Conservation (phyloP, 2,329 filamentous ascomycete genomes). For the Rhytidhysteron rufulum region DNA sequence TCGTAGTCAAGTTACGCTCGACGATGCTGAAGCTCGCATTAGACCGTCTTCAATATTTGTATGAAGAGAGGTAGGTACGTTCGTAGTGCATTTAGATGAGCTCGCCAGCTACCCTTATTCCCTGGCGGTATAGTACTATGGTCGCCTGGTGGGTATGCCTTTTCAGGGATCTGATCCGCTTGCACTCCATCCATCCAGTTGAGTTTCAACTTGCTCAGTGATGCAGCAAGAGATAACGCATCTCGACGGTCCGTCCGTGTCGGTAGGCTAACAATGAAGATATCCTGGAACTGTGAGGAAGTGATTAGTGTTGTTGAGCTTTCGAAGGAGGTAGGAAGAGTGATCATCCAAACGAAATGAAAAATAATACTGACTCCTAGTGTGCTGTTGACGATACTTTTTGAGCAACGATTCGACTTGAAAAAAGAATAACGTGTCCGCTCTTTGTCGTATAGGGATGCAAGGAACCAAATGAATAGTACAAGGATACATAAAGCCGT, state of each 20-base stretch:
- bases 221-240: conserved; percentile 46
- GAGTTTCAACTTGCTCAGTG: conserved; percentile 43
- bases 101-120: conserved; percentile 20
- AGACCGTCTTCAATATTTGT: neutral
- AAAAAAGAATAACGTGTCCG: neutral
- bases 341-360: neutral
- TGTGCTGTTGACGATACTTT: neutral
- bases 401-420: neutral
- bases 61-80: conserved; percentile 8
- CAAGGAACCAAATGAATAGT: neutral
- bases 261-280: conserved; percentile 52
- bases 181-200: conserved; percentile 47
- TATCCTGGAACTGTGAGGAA: conserved; percentile 46
- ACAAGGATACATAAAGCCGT: conserved; percentile 1
- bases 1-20: conserved; percentile 17
- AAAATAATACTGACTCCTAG: neutral
- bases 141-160: conserved; percentile 32
- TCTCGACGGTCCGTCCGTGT: conserved; percentile 51
- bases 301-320: neutral
- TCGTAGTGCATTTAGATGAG: conserved; percentile 23
- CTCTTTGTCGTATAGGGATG: neutral
- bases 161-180: conserved; percentile 28
- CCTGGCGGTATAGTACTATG: conserved; percentile 20
- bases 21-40: conserved; percentile 12
- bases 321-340: neutral